A percentile compares a stretch with the other conserved stretches of the same genome.
Evolutionary conservation across 106 monocot species (phyloP).

Genomic region (Gastrodia elata): DNA sequence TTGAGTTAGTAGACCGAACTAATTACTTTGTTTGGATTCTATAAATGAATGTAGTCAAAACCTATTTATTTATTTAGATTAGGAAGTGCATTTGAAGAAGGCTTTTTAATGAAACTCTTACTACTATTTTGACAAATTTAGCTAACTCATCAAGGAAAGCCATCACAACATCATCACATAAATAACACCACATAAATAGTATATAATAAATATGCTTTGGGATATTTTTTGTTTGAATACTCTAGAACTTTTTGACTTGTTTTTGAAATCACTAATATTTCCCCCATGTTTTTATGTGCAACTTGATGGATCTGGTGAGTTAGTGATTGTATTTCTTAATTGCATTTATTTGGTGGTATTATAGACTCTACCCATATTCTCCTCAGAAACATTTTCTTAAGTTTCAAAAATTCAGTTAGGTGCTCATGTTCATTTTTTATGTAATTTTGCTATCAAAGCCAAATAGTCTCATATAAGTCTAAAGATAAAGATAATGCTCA

Average conservation of each 20-base stretch:
- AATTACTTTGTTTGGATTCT: neutral
- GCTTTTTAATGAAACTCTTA: neutral
- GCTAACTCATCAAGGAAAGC: neutral
- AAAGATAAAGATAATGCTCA: no score
- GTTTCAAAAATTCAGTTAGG: neutral
- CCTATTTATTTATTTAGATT: neutral
- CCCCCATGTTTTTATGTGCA: neutral
- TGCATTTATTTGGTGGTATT: neutral
- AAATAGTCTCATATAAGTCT: no score
- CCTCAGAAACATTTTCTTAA: neutral
- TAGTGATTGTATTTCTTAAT: neutral
- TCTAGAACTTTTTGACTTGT: neutral
- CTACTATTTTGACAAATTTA: neutral
- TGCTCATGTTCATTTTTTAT: neutral
- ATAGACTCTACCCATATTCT: neutral
- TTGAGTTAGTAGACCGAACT: neutral
- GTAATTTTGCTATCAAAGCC: no score
- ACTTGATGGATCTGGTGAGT: neutral
- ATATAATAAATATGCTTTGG: neutral
- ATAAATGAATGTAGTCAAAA: constrained; percentile 1
- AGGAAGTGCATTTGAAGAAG: neutral
- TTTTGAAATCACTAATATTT: neutral
- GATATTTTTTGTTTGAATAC: neutral
- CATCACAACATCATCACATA: neutral
- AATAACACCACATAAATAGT: no score